These are phyloP conservation scores for Neurospora sp. DNA, from an alignment of 495 filamentous ascomycete species.

Conservation along the genomic window DNA sequence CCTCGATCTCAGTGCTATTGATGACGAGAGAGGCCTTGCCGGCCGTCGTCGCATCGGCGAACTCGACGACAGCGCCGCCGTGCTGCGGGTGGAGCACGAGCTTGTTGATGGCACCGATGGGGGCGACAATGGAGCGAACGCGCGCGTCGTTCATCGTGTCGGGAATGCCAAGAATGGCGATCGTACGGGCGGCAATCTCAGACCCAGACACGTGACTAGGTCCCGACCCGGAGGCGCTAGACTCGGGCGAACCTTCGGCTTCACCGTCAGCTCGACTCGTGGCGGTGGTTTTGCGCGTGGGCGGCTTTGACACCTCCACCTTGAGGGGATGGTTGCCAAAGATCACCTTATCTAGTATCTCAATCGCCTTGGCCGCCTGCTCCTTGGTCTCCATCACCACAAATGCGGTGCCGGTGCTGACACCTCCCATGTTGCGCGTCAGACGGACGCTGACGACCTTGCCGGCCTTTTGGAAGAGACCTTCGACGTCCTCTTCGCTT, in stretches of 20 bases:
- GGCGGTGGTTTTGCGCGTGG: conserved; percentile 33
- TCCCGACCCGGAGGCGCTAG: background rate
- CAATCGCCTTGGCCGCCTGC: conserved; percentile 53
- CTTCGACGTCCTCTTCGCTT: conserved; percentile 55
- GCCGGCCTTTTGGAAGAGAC: conserved; percentile 66
- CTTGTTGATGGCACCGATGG: conserved; percentile 55
- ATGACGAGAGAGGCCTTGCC: conserved; percentile 68
- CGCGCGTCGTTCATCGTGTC: conserved; percentile 65
- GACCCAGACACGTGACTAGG: background rate
- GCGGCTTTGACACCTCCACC: conserved; percentile 50
- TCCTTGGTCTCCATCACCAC: conserved; percentile 67
- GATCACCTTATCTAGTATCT: conserved; percentile 59
- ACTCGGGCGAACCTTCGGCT: conserved; percentile 21
- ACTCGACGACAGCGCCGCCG: conserved; percentile 83
- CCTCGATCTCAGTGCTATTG: conserved; percentile 57
- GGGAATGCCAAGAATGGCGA: conserved; percentile 55
- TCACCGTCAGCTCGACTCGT: conserved; percentile 19
- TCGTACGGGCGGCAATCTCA: conserved; percentile 42
- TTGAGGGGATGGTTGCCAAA: conserved; percentile 59
- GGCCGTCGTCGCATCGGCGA: conserved; percentile 52
- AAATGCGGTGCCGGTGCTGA: conserved; percentile 64
- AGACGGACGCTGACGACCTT: conserved; percentile 59
- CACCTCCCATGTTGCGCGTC: conserved; percentile 49
- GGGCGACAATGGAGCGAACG: conserved; percentile 53
- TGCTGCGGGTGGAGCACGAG: conserved; percentile 62